Base-by-base conservation (phyloP, 495 filamentous ascomycete genomes). In the Xylaria sp. region DNA sequence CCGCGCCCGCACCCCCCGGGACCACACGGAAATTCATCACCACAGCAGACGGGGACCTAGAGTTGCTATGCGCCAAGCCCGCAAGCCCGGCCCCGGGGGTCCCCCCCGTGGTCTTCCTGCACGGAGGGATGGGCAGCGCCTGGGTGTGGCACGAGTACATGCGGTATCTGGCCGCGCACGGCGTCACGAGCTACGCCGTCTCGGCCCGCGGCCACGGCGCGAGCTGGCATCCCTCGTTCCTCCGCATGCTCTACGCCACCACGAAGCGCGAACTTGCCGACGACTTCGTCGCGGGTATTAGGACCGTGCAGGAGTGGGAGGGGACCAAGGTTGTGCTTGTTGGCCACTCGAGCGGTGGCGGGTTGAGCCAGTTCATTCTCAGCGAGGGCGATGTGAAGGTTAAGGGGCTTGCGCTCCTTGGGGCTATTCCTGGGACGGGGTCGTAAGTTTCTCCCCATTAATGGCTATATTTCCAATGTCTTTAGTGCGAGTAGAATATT, bases 81-180 rank as follows among this genome's bases (percentile, higher is more conserved):
- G 31, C 31, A 17, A 24, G 52, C 5, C 58, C 71, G 11, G 41
- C 59, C 31, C 62, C 31, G 21, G 26, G 69, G 26, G 73, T 68
- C 29, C 61, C 76, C n/a, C 78, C 80, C 19, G 43, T 83, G 35
- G 78, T 85, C 80, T 83, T 85, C 68, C 73, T 76, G 50, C 83
- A 84, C 70, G 81, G 82, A 72, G 85, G 85, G 17, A 85, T 86
- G 75, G 85, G 83, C n/a, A 74, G 76, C 40, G 86, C 85, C 31
- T 75, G 75, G 59, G 82, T 86, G 15, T 88, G 83, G 81, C 69
- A 82, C 11, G 77, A 80, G 35, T 88, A 84, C 68, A 75, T 88
- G 61, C 71, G 72, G 0, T 85, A 74, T 69, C 82, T 87, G 57
- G 74, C 82, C 0, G 61, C 67, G 29, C 74, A 72, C 19, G 79